phyloP scores from a whole-genome alignment of 202 grass and related monocot species.

The Brachypodium distachyon region DNA sequence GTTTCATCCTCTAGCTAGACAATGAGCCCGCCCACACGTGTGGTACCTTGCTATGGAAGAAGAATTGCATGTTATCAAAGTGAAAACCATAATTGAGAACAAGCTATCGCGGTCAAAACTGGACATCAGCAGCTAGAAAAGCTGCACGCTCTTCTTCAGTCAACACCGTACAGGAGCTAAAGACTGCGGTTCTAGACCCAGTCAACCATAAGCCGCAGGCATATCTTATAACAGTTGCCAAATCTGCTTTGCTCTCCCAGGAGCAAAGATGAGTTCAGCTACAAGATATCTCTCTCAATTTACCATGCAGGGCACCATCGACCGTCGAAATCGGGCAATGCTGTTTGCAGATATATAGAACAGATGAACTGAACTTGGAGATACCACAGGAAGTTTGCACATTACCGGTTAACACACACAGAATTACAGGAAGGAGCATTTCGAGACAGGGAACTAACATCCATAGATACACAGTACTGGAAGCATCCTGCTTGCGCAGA shows the following conservation, averaged over 20 bases:
- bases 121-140: not conserved
- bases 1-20: no score
- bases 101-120: constrained; percentile 14
- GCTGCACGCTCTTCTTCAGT: not conserved
- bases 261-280: not conserved
- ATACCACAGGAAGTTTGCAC: not conserved
- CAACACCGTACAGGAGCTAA: constrained; percentile 12
- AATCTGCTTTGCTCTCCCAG: not conserved
- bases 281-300: not conserved
- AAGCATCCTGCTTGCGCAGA: not conserved
- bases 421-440: not conserved
- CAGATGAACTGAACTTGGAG: not conserved
- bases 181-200: constrained; percentile 13
- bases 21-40: not conserved
- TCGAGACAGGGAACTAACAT: not conserved
- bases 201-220: not conserved
- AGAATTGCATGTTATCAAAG: not conserved
- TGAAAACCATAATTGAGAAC: not conserved
- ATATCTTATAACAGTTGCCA: not conserved
- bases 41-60: not conserved
- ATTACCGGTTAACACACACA: not conserved
- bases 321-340: not conserved
- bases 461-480: not conserved
- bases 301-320: not conserved
- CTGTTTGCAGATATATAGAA: not conserved